Evolutionary conservation across 2,329 filamentous ascomycete species (phyloP).

Genomic region (Verticillium isaacii): DNA sequence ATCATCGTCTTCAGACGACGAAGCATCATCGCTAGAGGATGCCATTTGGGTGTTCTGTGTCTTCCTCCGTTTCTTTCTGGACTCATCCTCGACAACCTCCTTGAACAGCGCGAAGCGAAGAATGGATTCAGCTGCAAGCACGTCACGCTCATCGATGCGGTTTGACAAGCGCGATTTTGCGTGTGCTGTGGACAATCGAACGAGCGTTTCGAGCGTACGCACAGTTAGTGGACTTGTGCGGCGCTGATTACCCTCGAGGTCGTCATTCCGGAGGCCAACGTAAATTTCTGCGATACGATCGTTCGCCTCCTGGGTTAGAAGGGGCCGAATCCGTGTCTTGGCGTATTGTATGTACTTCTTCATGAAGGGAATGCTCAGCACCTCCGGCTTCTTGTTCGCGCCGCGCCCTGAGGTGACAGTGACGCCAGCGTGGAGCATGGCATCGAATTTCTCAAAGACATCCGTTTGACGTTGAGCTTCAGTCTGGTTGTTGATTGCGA

Average conservation of each 20-base stretch:
- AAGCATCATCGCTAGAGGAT: conserved; percentile 54
- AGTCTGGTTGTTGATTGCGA: conserved; percentile 75
- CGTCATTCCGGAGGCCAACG: conserved; percentile 89
- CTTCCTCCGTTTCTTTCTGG: conserved; percentile 78
- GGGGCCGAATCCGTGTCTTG: conserved; percentile 83
- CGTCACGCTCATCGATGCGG: conserved; percentile 85
- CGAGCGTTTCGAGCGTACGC: conserved; percentile 95
- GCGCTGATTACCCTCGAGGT: conserved; percentile 89
- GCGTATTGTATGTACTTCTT: conserved; percentile 99
- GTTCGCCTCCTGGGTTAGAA: conserved; percentile 85
- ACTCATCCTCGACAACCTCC: conserved; percentile 77
- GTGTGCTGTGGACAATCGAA: conserved; percentile 93
- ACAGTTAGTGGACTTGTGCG: conserved; percentile 94
- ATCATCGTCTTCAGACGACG: conserved; percentile 57
- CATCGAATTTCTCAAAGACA: conserved; percentile 93
- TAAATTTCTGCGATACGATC: conserved; percentile 91
- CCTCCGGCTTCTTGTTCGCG: conserved; percentile 71
- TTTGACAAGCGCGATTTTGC: conserved; percentile 87
- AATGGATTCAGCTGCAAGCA: conserved; percentile 81
- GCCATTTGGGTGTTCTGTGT: conserved; percentile 54
- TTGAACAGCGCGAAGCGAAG: conserved; percentile 95
- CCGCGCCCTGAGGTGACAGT: conserved; percentile 71
- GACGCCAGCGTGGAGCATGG: conserved; percentile 91
- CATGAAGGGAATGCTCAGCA: conserved; percentile 94
- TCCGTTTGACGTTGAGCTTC: conserved; percentile 73